Base-by-base conservation (phyloP, 139 green algal species). In the Closterium sp. region DNA sequence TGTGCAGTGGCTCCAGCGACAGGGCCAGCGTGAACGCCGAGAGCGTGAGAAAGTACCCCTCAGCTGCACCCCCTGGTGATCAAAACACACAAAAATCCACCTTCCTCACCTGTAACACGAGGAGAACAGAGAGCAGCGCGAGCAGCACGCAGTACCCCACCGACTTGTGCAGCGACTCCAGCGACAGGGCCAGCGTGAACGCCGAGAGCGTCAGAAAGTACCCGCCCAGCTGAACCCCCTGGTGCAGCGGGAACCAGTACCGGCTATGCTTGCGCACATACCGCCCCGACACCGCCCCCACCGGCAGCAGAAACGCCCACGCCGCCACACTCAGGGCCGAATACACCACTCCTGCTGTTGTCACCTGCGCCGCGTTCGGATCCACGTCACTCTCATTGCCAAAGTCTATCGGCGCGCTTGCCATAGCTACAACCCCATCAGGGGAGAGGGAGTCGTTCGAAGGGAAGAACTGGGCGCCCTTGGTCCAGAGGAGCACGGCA, bases 221-320 rank as follows among this genome's bases (percentile, higher is more conserved):
- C 25, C 89, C 89, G 8, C 16, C 19, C n/a, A 91, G 64, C 66
- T 91, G 89, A 23, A 88, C 9, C 84, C 16, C 69, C 36, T 66
- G 66, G 69, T 91, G 89, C n/a, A 91, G 25, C 21, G 66, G 76
- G 23, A 91, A 91, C 89, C 89, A 91, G 36, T 89, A 91, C 43
- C 43, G 89, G 31, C 31, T 64, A 1, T 55, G 23, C 25, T 28
- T 64, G 28, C 76, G 30, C 30, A 89, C 69, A 43, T 91, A 91
- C 28, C 89, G 64, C n/a, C n/a, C 89, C n/a, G 30, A 83, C 21
- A 91, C 23, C n/a, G 35, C 89, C 25, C 89, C 89, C 33, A 90
- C 16, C 34, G 89, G 89, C 30, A 91, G 35, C 64, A 91, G 9
- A 25, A 91, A 33, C 34, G 43, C 89, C 66, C 76, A 91, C 34